Evolutionary conservation across 2,329 filamentous ascomycete genomes (phyloP), one percentile per base, ranked within the genome.

Genomic region (Cadophora sp.): DNA sequence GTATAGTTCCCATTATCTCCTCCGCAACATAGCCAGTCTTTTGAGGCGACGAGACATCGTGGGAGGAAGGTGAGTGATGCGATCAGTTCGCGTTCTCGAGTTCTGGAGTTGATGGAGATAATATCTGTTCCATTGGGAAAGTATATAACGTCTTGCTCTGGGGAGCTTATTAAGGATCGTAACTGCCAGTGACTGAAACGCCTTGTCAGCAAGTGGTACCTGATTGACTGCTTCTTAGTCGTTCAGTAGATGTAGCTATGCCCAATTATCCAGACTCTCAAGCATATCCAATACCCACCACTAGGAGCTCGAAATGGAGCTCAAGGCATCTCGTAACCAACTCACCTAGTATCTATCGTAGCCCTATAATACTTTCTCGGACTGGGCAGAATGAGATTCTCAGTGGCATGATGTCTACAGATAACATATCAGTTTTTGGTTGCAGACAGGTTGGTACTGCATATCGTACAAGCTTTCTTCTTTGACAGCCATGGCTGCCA

Each of bases 21-120:
- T 58, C 95, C 96, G 58, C 94, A 92, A 75, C 93, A 97, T 46
- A 98, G 86, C 91, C 93, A 98, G 63, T 94, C 94, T 75, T 92
- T 87, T 64, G 89, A 91, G 8, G 93, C 92, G n/a, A 93, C 91
- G 7, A 97, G 87, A 79, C 95, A 98, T 81, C 92, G 88, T n/a
- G 94, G 92, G 74, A 80, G 87, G 79, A 90, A 96, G 73, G 85
- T 89, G 73, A 94, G 83, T 34, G 89, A 83, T 63, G 88, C 92
- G 79, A 92, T 88, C 69, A 87, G 91, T 81, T 91, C 92, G 81
- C 88, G 90, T 83, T 89, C 91, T 78, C 84, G 88, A 73, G 87
- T 89, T 68, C 81, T 86, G 68, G 91, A 89, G 75, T 94, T 87
- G 66, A 95, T 86, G 43, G 87, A 86, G 75, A 91, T 91, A 62